Base-by-base conservation (phyloP, 805 yeast genomes). In the Tetrapisispora namnaoensis region DNA sequence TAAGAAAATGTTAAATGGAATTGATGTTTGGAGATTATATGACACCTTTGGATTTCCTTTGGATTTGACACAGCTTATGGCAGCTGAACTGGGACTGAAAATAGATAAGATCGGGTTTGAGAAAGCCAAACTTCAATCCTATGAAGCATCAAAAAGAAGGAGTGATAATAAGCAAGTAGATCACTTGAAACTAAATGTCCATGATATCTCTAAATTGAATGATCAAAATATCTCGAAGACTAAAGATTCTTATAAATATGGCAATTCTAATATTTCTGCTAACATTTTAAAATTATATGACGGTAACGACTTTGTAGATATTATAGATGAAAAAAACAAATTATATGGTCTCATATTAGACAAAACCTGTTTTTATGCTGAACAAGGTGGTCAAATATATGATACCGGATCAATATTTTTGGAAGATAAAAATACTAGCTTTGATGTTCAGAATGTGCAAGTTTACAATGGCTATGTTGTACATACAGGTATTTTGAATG, bases 21-120 rank as follows among this genome's bases (percentile, higher is more conserved):
- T 78, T 60, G 96, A 91, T 65, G 98, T 93, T 37, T 93, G 99
- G 99, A 81, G 99, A 71, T 75, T 93, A 59, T 93, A 93, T 62
- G 99, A 93, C 62, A 93, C 99, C 11, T 93, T 91, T 65, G 99
- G 99, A 48, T 93, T 93, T 84, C 99, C 99, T 36, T 96, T 89
- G 48, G 99, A 93, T 70, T 78, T 93, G 65, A 93, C 99, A 30
- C 82, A 96, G 66, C 77, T 93, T 65, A 93, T 93, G 99, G 99
- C 99, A 41, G 97, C 90, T 69, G 99, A 93, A 70, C 86, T 91
- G 50, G 95, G 95, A n/a, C 77, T 93, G 59, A 82, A 81, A 60
- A 91, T 93, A 54, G 97, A 93, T 67, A 95, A 89, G 65, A 81
- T 73, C 42, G 98, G 87, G 28, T 93, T 93, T 63, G 97, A 90